phyloP scores from a whole-genome alignment of 2,329 filamentous ascomycete genomes.

The Aspergillus sp. region DNA sequence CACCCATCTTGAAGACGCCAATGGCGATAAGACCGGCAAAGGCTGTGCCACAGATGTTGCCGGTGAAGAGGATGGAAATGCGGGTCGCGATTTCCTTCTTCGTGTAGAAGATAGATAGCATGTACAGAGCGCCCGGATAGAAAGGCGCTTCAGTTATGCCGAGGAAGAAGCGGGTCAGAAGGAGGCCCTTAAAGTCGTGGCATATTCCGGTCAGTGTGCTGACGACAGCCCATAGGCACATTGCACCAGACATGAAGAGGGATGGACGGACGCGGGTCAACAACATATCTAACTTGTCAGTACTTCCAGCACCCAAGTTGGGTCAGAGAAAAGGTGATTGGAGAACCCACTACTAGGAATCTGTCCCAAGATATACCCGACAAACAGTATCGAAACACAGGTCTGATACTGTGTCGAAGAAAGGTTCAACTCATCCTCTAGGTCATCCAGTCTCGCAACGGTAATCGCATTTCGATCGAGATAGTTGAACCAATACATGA shows the following conservation, averaged over 20 bases:
- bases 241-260: constrained; percentile 47
- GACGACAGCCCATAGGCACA: constrained; percentile 37
- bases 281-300: constrained; percentile 28
- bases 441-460: constrained; percentile 33
- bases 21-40: constrained; percentile 64
- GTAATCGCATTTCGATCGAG: constrained; percentile 39
- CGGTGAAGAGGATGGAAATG: constrained; percentile 64
- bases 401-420: constrained; percentile 36
- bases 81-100: constrained; percentile 60
- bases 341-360: constrained; percentile 23
- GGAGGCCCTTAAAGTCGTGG: constrained; percentile 45
- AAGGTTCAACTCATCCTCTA: constrained; percentile 35
- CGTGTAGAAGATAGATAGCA: constrained; percentile 70
- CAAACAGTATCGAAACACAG: constrained; percentile 32
- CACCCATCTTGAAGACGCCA: constrained; percentile 63
- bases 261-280: constrained; percentile 45
- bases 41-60: constrained; percentile 64
- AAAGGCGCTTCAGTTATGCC: constrained; percentile 48
- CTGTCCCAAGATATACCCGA: constrained; percentile 28
- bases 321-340: background rate
- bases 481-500: constrained; percentile 40
- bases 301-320: background rate
- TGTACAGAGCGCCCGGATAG: constrained; percentile 64
- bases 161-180: constrained; percentile 45
- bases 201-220: constrained; percentile 36